These are phyloP conservation scores for Nakataea oryzae DNA, from an alignment of 2,329 filamentous ascomycete genomes.

Conservation along the genomic window DNA sequence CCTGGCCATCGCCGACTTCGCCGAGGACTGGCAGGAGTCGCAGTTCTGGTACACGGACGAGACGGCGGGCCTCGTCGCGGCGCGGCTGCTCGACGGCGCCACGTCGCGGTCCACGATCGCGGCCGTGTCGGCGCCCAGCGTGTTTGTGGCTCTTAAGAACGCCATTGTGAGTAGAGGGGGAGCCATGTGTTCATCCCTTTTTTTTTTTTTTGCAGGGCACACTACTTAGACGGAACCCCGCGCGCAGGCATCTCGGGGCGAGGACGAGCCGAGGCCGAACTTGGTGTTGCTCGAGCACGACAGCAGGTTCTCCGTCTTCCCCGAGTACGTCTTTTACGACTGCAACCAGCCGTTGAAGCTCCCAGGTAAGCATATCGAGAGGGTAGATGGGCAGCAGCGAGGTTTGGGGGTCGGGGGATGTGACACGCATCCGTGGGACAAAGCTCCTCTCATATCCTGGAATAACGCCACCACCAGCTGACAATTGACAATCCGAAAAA, in stretches of 20 bases:
- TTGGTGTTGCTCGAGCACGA: conserved; percentile 66
- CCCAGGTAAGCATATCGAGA: conserved; percentile 31
- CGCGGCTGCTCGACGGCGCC: conserved; percentile 53
- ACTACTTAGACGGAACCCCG: not conserved
- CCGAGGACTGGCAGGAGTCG: conserved; percentile 73
- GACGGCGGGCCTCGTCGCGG: conserved; percentile 54
- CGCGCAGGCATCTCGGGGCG: conserved; percentile 2
- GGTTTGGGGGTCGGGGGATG: no score
- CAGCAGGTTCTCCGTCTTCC: conserved; percentile 61
- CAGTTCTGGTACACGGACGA: conserved; percentile 79
- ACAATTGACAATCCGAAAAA: not conserved
- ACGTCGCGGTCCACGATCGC: conserved; percentile 49
- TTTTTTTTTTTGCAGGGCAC: not conserved
- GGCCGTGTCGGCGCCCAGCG: conserved; percentile 65
- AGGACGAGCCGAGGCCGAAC: conserved; percentile 35
- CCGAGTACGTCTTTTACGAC: conserved; percentile 67
- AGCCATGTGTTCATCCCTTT: not conserved
- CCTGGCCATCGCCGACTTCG: conserved; percentile 58
- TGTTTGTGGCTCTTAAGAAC: conserved; percentile 68
- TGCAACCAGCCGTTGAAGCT: conserved; percentile 58
- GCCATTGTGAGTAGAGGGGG: conserved; percentile 7
- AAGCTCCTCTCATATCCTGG: no score
- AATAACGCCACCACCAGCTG: conserved; percentile 2
- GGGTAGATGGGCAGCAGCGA: no score
- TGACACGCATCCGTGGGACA: no score